Evolutionary conservation across 768 basidiomycete species (phyloP), one percentile per base, ranked within the genome.

Genomic region (Suillus placidus): DNA sequence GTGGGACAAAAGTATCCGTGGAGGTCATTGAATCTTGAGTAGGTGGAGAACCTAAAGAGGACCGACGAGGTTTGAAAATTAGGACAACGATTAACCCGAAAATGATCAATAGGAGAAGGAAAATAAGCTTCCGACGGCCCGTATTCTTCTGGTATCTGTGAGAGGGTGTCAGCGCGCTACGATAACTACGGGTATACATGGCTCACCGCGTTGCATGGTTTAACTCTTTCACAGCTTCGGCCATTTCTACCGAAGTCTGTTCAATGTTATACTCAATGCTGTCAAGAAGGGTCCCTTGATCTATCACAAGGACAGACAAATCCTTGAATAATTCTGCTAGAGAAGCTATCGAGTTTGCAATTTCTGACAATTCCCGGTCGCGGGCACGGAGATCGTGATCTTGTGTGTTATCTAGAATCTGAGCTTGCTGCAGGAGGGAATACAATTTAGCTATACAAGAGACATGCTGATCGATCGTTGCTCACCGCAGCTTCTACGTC

Each of bases 201-300:
- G 80, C 89, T 66, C 73, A 94, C 94, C 83, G 83, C 62, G 92
- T 92, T 6, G 97, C 97, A 16, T 87, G 82, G 64, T 90, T 81
- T 58, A 99, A 82, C 70, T 97, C 95, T 71, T 87, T 86, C 43
- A 92, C 95, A 26, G 95, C 94, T 54, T 93, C 92, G 63, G 88
- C 78, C 74, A 96, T 84, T 61, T 94, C 87, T 38, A 86, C 85
- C 20, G 91, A 91, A 6, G 96, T 93, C 76, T 93, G 90, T 77
- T 98, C 95, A 61, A 99, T 92, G 75, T 99, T 99, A 80, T 94
- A 99, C 78, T 99, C 97, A 64, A 99, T 86, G 43, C 94, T 95
- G 78, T 99, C 97, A 63, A 99, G 84, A 38, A 99, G 85, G 35
- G 97, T 98, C 35, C 97, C 97, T 73, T 99, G 97, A 79, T 99